Evolutionary conservation across 2,329 filamentous ascomycete species (phyloP).

Genomic region (Xylaria sp.): DNA sequence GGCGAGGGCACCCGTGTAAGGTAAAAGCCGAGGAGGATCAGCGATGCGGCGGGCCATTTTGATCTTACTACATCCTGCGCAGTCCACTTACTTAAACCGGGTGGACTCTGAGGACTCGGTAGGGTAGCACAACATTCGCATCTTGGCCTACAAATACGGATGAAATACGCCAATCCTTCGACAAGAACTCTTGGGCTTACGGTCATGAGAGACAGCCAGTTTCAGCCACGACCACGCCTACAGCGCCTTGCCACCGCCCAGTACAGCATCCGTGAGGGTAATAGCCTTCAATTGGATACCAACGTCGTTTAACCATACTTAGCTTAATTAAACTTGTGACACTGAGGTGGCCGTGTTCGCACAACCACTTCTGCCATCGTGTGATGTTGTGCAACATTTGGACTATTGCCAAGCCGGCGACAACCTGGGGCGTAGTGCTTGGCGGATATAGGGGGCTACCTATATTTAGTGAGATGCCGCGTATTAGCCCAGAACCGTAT

Average conservation of each 20-base stretch:
- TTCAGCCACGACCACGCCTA: not conserved
- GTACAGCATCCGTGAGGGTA: no score
- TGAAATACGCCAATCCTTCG: no score
- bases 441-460: not conserved
- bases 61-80: no score
- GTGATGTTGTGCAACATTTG: not conserved
- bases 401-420: not conserved
- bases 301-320: no score
- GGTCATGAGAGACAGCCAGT: not conserved
- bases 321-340: no score
- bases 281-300: not conserved
- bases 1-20: no score
- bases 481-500: not conserved
- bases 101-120: no score
- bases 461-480: not conserved
- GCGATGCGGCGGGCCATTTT: no score
- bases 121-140: not conserved
- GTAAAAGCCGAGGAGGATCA: not conserved
- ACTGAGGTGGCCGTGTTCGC: no score
- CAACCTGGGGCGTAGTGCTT: not conserved
- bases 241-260: no score
- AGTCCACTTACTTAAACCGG: no score
- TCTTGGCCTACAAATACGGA: not conserved
- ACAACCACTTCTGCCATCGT: not conserved
- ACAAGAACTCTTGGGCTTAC: not conserved